These are phyloP conservation scores for Coniosporium tulheliwenetii DNA, from an alignment of 2,329 filamentous ascomycete species.

Conservation along the genomic window DNA sequence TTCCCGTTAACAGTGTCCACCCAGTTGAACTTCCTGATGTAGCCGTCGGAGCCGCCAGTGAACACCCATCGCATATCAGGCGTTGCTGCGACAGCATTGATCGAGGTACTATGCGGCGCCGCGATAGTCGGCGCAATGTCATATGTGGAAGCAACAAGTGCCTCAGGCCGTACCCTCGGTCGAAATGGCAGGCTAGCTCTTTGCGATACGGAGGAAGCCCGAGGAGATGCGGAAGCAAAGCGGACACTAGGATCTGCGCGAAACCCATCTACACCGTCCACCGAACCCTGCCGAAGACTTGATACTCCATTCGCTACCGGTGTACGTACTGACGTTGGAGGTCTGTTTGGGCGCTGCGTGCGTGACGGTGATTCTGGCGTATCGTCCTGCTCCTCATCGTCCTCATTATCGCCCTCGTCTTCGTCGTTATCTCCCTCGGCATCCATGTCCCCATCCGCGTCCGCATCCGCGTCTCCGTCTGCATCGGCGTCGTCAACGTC, in stretches of 20 bases:
- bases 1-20: slow-evolving; percentile 91
- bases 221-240: slow-evolving; percentile 30
- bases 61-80: slow-evolving; percentile 93
- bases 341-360: slow-evolving; percentile 17
- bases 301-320: slow-evolving; percentile 12
- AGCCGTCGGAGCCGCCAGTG: slow-evolving; percentile 85
- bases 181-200: slow-evolving; percentile 29
- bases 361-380: slow-evolving; percentile 23
- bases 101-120: slow-evolving; percentile 85
- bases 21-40: slow-evolving; percentile 94
- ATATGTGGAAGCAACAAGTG: slow-evolving; percentile 65
- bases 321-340: slow-evolving; percentile 1
- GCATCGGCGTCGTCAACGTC: slow-evolving; percentile 20
- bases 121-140: slow-evolving; percentile 97
- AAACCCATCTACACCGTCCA: not conserved
- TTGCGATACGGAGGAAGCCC: slow-evolving; percentile 14
- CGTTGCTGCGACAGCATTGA: slow-evolving; percentile 83
- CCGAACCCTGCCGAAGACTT: slow-evolving; percentile 6
- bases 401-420: slow-evolving; percentile 15
- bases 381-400: slow-evolving; percentile 26
- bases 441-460: slow-evolving; percentile 22
- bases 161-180: slow-evolving; percentile 58
- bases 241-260: slow-evolving; percentile 27
- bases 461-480: slow-evolving; percentile 22
- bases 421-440: slow-evolving; percentile 20